These are phyloP conservation scores for Pseudogymnoascus sp. DNA, from an alignment of 2,329 filamentous ascomycete species.

Conservation along the genomic window DNA sequence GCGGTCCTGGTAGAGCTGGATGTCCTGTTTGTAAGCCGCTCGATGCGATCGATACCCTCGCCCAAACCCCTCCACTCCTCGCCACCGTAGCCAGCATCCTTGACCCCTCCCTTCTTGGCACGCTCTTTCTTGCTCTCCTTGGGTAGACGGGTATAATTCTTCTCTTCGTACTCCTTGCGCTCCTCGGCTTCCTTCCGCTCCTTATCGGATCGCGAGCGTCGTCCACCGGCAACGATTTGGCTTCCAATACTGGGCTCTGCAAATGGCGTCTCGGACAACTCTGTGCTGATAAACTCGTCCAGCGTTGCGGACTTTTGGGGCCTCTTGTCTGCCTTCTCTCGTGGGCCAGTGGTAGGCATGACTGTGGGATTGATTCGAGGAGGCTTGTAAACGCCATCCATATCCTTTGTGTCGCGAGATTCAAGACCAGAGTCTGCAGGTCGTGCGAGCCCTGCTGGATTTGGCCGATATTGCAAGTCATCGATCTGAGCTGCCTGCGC, in stretches of 20 bases:
- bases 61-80: conserved; percentile 88
- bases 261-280: conserved; percentile 73
- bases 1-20: conserved; percentile 42
- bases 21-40: conserved; percentile 68
- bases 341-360: conserved; percentile 54
- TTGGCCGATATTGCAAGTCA: conserved; percentile 56
- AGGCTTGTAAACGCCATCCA: conserved; percentile 75
- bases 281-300: conserved; percentile 83
- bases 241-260: conserved; percentile 88
- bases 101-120: conserved; percentile 49
- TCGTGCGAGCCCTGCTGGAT: conserved; percentile 39
- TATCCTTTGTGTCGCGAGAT: conserved; percentile 31
- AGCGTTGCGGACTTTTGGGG: conserved; percentile 73
- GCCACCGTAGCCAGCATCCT: conserved; percentile 65
- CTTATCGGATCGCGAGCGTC: conserved; percentile 67
- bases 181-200: conserved; percentile 74
- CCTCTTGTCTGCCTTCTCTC: conserved; percentile 51
- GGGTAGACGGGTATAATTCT: conserved; percentile 81
- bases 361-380: conserved; percentile 80
- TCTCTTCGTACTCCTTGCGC: conserved; percentile 80
- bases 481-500: conserved; percentile 37
- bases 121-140: conserved; percentile 83
- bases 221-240: conserved; percentile 72
- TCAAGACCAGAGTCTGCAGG: conserved; percentile 20
- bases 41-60: conserved; percentile 79